Evolutionary conservation across 768 basidiomycete genomes (phyloP), one percentile per base, ranked within the genome.

Genomic region (Strobilomyces echinocephalus): DNA sequence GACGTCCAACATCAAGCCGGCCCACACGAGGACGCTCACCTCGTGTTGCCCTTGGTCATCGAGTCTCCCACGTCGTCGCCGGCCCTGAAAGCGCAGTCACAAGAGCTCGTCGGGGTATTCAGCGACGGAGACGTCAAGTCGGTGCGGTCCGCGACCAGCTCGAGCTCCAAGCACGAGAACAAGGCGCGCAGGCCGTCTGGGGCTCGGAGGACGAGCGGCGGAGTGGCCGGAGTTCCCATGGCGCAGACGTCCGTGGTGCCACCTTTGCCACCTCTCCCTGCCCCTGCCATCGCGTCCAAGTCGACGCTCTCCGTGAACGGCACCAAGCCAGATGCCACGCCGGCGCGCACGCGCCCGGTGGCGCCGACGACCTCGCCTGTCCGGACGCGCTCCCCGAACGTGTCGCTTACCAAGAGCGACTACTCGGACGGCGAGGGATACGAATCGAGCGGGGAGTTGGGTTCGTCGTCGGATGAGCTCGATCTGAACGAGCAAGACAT

Each of bases 151-250:
- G 54, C 44, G 2, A 54, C 52, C 7, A 69, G 69, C 51, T 63
- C 69, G 35, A 52, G 14, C 20, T 63, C 69, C 20, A 73, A 57
- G 24, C 60, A 58, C 24, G 68, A 65, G 56, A 52, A 40, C 21
- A 53, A 42, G 24, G 51, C 38, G 15, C 59, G 57, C 18, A 65
- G 48, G 31, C 49, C 56, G 8, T 63, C 67, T 3, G 3, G 33
- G 9, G 12, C 61, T 30, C 67, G 71, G 33, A 74, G 69, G 61
- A 78, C 81, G 2, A 76, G 79, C 0, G 80, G 82, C 46, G 84
- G 85, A 1, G 81, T 83, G 3, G 82, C 82, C 16, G 82, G 85
- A 16, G 70, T 85, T 30, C 79, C 83, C 43, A 86, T 88, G 79
- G 80, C 82, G 11, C 80, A 82, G 57, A 73, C 81, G 0, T 65